Conservation (phyloP, 345 rosid genomes). For the Euclidium syriacum region DNA sequence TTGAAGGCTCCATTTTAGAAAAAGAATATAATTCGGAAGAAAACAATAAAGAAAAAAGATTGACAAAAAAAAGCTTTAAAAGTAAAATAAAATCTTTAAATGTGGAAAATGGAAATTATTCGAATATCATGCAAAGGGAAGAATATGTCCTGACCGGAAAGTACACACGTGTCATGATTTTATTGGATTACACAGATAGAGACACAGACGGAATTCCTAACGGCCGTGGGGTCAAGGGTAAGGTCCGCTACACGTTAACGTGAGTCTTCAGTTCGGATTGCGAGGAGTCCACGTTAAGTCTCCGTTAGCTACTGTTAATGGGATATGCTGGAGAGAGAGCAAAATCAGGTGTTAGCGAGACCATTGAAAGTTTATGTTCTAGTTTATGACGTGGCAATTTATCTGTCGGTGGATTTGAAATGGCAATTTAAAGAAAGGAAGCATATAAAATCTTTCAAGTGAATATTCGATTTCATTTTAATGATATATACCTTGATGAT, state of each 20-base stretch:
- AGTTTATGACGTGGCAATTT: constrained; percentile 13
- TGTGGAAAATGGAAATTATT: not conserved
- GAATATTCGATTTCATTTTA: not conserved
- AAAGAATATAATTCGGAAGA: not conserved
- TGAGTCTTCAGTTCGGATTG: constrained; percentile 16
- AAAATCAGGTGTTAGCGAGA: constrained; percentile 3
- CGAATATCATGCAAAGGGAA: not conserved
- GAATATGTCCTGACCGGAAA: constrained; percentile 25
- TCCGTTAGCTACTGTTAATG: constrained; percentile 21
- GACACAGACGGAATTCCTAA: constrained; percentile 35
- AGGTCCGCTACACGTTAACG: constrained; percentile 10
- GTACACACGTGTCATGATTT: constrained; percentile 2
- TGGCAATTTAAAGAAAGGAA: not conserved
- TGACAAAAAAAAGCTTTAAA: not conserved
- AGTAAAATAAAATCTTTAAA: constrained; percentile 1
- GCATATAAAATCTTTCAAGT: not conserved
- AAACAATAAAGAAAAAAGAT: not conserved
- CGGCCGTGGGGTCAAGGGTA: constrained; percentile 35
- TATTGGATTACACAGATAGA: not conserved
- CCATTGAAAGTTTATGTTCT: constrained; percentile 12
- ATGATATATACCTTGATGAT: too few species aligned
- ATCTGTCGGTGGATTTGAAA: constrained; percentile 23
- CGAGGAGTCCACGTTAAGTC: constrained; percentile 33
- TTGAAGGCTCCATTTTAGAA: constrained; percentile 36
- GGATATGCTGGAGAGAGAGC: constrained; percentile 17